phyloP scores from a whole-genome alignment of 768 basidiomycete species.

The Russula compacta region DNA sequence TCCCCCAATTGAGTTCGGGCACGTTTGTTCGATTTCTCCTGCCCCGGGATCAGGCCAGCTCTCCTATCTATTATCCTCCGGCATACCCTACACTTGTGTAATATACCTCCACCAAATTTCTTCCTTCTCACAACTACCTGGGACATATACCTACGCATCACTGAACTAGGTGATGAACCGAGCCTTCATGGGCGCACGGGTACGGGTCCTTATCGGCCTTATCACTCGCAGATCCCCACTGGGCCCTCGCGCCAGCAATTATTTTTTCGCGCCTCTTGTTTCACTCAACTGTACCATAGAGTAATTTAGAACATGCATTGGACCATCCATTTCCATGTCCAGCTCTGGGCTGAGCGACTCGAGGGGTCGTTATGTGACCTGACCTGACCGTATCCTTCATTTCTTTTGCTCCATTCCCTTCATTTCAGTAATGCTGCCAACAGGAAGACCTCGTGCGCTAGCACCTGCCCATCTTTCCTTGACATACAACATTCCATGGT shows the following conservation, averaged over 20 bases:
- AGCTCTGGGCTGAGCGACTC: neutral
- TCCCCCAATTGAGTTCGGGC: neutral
- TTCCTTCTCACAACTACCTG: neutral
- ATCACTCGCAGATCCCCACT: neutral
- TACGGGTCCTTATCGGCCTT: neutral
- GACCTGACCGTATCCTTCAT: neutral
- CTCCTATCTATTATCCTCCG: constrained; percentile 10
- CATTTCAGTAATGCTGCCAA: neutral
- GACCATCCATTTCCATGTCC: neutral
- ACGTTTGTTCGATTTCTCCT: constrained; percentile 6
- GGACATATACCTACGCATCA: neutral
- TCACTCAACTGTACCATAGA: constrained; percentile 12
- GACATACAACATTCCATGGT: neutral
- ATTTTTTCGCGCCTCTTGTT: constrained; percentile 1
- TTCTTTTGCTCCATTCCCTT: neutral
- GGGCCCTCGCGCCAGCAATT: neutral
- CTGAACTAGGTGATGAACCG: neutral
- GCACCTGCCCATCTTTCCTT: neutral
- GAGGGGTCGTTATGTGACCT: neutral
- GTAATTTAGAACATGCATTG: constrained; percentile 5
- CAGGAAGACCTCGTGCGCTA: neutral
- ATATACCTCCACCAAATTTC: constrained; percentile 13
- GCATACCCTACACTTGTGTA: constrained; percentile 20
- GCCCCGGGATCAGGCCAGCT: neutral
- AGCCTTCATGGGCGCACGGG: neutral